phyloP scores from a whole-genome alignment of 2,329 filamentous ascomycete species.

The Tricladium varicosporioides region DNA sequence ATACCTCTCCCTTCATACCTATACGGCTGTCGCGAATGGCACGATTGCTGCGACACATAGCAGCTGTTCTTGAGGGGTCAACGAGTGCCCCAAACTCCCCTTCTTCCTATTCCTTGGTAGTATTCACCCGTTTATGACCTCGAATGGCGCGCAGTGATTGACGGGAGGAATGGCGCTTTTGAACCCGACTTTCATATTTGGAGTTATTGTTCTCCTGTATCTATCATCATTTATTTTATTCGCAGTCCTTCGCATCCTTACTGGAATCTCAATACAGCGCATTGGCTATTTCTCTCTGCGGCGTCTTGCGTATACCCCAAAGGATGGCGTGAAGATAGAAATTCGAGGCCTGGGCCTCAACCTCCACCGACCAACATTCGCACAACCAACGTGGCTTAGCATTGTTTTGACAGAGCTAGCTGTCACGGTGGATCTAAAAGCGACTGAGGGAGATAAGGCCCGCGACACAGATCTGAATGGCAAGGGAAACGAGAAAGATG shows the following conservation, averaged over 20 bases:
- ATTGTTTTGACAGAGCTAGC: slow-evolving; percentile 83
- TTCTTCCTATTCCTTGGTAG: background rate
- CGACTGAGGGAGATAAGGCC: slow-evolving; percentile 50
- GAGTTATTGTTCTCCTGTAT: slow-evolving; percentile 81
- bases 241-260: slow-evolving; percentile 86
- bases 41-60: slow-evolving; percentile 8
- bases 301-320: slow-evolving; percentile 84
- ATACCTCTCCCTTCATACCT: background rate
- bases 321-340: slow-evolving; percentile 85
- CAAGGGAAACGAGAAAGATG: slow-evolving; percentile 27
- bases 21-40: slow-evolving; percentile 15
- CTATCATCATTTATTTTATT: slow-evolving; percentile 91
- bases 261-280: slow-evolving; percentile 92
- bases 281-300: slow-evolving; percentile 90
- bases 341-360: slow-evolving; percentile 85
- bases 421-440: slow-evolving; percentile 75
- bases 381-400: slow-evolving; percentile 95
- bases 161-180: slow-evolving; percentile 56
- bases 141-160: slow-evolving; percentile 24
- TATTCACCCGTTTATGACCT: background rate
- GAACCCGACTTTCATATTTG: slow-evolving; percentile 80
- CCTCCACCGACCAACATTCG: slow-evolving; percentile 91
- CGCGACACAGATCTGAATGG: slow-evolving; percentile 23
- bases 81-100: background rate
- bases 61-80: slow-evolving; percentile 7